Percentiles rank a stretch among this genome's conserved stretches.
These are phyloP conservation scores for Monilinia fructicola DNA, from an alignment of 2,329 filamentous ascomycete genomes.

Conservation along the genomic window DNA sequence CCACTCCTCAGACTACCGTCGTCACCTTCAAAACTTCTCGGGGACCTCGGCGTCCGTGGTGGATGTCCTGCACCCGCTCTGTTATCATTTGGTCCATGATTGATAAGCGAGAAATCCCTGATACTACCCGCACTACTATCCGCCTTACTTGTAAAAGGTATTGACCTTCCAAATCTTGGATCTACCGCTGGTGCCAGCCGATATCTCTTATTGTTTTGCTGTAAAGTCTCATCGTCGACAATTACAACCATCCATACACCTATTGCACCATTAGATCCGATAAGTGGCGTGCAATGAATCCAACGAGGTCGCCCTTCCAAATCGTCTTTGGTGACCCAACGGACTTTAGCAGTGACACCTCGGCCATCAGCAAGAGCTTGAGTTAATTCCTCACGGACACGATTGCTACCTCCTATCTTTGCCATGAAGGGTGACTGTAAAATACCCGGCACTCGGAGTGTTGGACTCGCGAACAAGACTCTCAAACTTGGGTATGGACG, in stretches of 20 bases:
- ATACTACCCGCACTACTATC: slow-evolving; percentile 29
- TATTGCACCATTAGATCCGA: slow-evolving; percentile 64
- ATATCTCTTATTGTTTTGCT: slow-evolving; percentile 28
- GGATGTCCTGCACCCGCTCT: slow-evolving; percentile 21
- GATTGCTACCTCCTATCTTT: slow-evolving; percentile 51
- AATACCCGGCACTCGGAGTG: slow-evolving; percentile 65
- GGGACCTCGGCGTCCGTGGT: slow-evolving; percentile 10
- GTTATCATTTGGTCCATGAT: slow-evolving; percentile 22
- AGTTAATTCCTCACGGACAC: slow-evolving; percentile 50
- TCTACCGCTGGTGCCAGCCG: slow-evolving; percentile 39
- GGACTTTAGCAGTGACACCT: slow-evolving; percentile 72
- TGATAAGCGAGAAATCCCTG: slow-evolving; percentile 34
- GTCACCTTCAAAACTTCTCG: slow-evolving; percentile 24
- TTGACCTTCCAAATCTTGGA: slow-evolving; percentile 34
- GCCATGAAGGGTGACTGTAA: slow-evolving; percentile 59
- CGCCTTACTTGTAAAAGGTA: slow-evolving; percentile 19
- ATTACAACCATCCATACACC: slow-evolving; percentile 80
- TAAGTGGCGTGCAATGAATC: slow-evolving; percentile 75
- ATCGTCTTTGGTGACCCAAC: slow-evolving; percentile 60
- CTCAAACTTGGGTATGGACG: slow-evolving; percentile 64
- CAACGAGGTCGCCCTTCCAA: slow-evolving; percentile 61
- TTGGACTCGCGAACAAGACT: slow-evolving; percentile 68
- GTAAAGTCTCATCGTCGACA: slow-evolving; percentile 58
- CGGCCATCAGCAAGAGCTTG: slow-evolving; percentile 66
- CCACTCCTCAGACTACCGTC: slow-evolving; percentile 28